Conservation (phyloP, 2,329 filamentous ascomycete species). For the Geoglossum cookeanum region DNA sequence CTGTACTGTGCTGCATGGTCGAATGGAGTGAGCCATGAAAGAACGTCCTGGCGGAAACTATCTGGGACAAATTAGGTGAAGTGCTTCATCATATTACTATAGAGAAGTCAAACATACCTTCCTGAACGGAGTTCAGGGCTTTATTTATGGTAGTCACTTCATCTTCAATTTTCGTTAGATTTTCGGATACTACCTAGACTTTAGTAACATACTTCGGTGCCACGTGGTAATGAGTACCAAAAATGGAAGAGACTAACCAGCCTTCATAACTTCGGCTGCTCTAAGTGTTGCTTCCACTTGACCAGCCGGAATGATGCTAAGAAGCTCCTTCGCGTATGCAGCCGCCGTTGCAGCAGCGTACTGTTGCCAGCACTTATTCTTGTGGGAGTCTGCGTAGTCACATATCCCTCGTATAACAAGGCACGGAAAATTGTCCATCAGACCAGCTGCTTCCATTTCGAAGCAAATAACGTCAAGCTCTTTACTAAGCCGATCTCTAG, state of each 20-base stretch:
- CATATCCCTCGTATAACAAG: slow-evolving; percentile 14
- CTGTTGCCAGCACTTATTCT: slow-evolving; percentile 13
- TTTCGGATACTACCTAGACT: too few relatives aligned
- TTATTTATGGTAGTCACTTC: too few relatives aligned
- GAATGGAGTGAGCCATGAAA: slow-evolving; percentile 8
- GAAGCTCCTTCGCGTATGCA: background rate
- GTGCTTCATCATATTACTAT: too few relatives aligned
- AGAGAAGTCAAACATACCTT: too few relatives aligned
- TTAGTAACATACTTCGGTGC: too few relatives aligned
- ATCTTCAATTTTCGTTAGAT: too few relatives aligned
- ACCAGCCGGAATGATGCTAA: background rate
- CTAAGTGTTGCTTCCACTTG: background rate
- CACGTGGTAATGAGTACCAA: too few relatives aligned
- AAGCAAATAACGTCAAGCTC: slow-evolving; percentile 1
- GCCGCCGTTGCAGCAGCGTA: slow-evolving; percentile 12
- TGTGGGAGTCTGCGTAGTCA: slow-evolving; percentile 15
- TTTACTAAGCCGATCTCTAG: background rate
- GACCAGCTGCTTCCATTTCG: background rate
- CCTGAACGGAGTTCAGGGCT: too few relatives aligned
- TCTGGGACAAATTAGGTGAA: too few relatives aligned
- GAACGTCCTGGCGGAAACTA: background rate
- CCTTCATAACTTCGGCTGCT: too few relatives aligned
- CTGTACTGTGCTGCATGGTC: slow-evolving; percentile 9
- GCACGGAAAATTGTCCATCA: slow-evolving; percentile 12
- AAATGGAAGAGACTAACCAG: too few relatives aligned